Conservation (phyloP, 2,329 filamentous ascomycete genomes). For the Aspergillaceae sp. region DNA sequence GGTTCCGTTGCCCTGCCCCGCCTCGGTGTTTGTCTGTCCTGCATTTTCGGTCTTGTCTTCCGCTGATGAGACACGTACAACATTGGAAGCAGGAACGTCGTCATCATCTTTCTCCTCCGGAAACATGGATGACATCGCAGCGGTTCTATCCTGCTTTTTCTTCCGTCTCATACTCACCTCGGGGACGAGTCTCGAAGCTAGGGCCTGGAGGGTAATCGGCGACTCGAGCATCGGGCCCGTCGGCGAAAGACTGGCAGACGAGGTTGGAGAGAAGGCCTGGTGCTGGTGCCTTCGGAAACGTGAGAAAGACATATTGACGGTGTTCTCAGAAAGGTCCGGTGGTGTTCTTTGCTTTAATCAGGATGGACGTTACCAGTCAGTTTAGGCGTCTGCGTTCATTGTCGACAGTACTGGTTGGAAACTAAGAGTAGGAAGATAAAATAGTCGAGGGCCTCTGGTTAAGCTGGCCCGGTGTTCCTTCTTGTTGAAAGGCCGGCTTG, state of each 20-base stretch:
- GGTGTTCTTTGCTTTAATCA: no score
- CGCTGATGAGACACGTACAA: conserved; percentile 7
- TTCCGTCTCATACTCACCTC: conserved; percentile 14
- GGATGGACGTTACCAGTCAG: no score
- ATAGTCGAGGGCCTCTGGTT: background rate
- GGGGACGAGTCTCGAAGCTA: conserved; percentile 7
- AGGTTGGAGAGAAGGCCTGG: conserved; percentile 9
- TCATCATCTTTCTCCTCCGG: conserved; percentile 18
- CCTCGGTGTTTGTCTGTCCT: conserved; percentile 9
- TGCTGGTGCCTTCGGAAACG: conserved; percentile 9
- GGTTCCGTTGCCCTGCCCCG: conserved; percentile 19
- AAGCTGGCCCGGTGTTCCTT: background rate
- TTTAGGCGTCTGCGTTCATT: no score
- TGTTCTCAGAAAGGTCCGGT: background rate
- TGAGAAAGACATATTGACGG: conserved; percentile 4
- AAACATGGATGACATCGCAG: conserved; percentile 16
- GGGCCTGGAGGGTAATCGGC: conserved; percentile 11
- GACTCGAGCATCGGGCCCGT: conserved; percentile 13
- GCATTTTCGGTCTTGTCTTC: conserved; percentile 9
- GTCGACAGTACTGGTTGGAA: no score
- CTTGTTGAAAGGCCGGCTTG: background rate
- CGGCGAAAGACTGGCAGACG: conserved; percentile 12
- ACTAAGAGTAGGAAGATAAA: background rate
- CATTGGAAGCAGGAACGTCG: conserved; percentile 8
- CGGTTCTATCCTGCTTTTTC: conserved; percentile 10